Conservation (phyloP, 352 stramenopile species). For the Phytophthora agathidicida region DNA sequence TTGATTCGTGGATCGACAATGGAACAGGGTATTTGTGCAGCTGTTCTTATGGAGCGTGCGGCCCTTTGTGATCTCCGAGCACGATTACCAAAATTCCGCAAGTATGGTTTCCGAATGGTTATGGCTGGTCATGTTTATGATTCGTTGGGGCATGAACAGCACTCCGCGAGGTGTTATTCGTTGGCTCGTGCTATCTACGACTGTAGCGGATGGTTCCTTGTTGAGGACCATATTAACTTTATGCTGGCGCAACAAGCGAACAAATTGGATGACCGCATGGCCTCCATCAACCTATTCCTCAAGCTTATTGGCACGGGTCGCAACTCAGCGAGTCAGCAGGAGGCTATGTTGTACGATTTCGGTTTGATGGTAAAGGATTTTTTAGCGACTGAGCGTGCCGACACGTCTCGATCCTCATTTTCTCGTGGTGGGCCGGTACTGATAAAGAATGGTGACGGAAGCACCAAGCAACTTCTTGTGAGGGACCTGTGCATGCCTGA, state of each 20-base stretch:
- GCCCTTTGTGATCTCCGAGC: constrained; percentile 80
- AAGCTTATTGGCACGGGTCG: constrained; percentile 85
- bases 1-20: constrained; percentile 86
- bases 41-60: constrained; percentile 82
- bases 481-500: constrained; percentile 80
- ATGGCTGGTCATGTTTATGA: constrained; percentile 89
- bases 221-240: constrained; percentile 91
- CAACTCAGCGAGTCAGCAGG: constrained; percentile 84
- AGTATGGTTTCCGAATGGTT: constrained; percentile 91
- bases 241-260: constrained; percentile 85
- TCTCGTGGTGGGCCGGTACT: constrained; percentile 29
- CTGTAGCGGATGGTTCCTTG: constrained; percentile 81
- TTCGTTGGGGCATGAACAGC: constrained; percentile 66
- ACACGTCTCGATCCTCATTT: constrained; percentile 17
- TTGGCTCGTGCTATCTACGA: constrained; percentile 82
- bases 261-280: constrained; percentile 76
- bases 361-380: constrained; percentile 84
- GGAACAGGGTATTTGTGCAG: constrained; percentile 84
- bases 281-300: constrained; percentile 85
- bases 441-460: constrained; percentile 37
- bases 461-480: constrained; percentile 68
- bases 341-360: constrained; percentile 86
- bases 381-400: constrained; percentile 46
- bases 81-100: constrained; percentile 79
- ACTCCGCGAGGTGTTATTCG: constrained; percentile 86